Percentiles rank a stretch among this genome's conserved stretches.
phyloP scores from a whole-genome alignment of 176 grass and related monocot genomes.

The Carex scoparia region DNA sequence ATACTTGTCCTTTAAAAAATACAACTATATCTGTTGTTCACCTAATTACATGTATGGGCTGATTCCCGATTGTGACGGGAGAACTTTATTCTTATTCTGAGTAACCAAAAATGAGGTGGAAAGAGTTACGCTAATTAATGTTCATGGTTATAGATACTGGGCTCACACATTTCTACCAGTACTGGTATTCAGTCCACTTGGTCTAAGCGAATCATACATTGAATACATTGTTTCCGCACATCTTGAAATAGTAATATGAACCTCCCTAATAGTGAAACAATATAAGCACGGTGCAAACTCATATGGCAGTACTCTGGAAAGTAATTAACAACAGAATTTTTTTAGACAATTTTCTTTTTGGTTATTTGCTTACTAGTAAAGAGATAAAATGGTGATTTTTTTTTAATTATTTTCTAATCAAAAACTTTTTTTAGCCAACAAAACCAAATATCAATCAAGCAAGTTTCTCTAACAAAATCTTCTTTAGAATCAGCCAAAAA shows the following conservation, averaged over 20 bases:
- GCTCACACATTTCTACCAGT: background rate
- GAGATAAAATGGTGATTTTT: background rate
- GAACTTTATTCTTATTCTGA: background rate
- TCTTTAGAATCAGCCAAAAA: background rate
- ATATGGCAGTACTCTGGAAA: too few species aligned
- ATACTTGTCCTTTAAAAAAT: background rate
- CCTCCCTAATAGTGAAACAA: background rate
- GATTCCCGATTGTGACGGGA: background rate
- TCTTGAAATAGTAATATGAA: background rate
- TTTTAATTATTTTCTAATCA: background rate
- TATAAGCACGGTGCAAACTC: too few species aligned
- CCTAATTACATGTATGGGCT: background rate
- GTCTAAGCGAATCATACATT: background rate
- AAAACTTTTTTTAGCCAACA: background rate
- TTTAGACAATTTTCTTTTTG: background rate
- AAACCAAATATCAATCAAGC: background rate
- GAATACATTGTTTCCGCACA: background rate
- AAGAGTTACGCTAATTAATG: background rate
- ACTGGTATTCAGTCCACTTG: background rate
- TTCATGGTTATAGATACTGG: background rate
- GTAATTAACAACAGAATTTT: too few species aligned
- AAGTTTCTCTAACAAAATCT: background rate
- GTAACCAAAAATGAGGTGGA: too few species aligned
- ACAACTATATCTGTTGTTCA: background rate
- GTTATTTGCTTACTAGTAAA: background rate